phyloP scores from a whole-genome alignment of 1,284 basidiomycete genomes.

The Tremellales sp. region DNA sequence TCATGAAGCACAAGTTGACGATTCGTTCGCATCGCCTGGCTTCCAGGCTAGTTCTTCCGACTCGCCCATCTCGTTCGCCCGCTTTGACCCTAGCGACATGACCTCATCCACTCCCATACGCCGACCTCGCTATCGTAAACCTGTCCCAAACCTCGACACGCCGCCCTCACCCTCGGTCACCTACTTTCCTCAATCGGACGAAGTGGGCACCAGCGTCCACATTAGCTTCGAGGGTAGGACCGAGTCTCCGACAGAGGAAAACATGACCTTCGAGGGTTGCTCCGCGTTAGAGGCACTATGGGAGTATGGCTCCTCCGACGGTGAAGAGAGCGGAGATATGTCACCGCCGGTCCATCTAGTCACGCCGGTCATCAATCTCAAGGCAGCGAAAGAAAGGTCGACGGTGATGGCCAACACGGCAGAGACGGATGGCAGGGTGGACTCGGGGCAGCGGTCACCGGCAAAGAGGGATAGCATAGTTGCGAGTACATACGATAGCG shows the following conservation, averaged over 20 bases:
- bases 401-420: too few species aligned
- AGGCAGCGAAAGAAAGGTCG: too few species aligned
- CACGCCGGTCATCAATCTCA: too few species aligned
- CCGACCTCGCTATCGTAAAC: not conserved
- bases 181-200: not conserved
- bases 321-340: not conserved
- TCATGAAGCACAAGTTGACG: not conserved
- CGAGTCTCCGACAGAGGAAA: not conserved
- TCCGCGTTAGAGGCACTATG: slow-evolving; percentile 14
- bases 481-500: too few species aligned
- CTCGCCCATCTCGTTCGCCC: slow-evolving; percentile 20
- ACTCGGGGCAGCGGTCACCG: too few species aligned
- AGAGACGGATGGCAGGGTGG: too few species aligned
- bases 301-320: slow-evolving; percentile 9
- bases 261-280: slow-evolving; percentile 2
- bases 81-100: not conserved
- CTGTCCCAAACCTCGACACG: too few species aligned
- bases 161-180: not conserved
- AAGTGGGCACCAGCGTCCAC: not conserved
- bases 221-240: not conserved
- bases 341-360: too few species aligned
- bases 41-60: slow-evolving; percentile 4
- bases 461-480: too few species aligned
- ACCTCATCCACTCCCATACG: not conserved
- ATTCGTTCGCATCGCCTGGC: not conserved